phyloP scores from a whole-genome alignment of 495 filamentous ascomycete genomes.

The Pseudomonodictys pantanalensis region DNA sequence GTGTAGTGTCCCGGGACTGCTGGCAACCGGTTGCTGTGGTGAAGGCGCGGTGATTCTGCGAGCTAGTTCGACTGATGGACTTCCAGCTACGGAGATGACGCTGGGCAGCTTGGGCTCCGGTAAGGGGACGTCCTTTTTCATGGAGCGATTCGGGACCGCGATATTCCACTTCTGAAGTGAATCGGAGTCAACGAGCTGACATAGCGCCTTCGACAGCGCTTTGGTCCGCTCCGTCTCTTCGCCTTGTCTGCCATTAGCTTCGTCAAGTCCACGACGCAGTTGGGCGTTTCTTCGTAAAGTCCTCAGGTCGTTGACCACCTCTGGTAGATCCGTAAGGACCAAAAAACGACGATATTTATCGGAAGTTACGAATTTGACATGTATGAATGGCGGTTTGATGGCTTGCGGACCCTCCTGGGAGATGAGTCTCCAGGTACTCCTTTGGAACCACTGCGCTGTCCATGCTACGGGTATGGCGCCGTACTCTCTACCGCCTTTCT shows the following conservation, averaged over 20 bases:
- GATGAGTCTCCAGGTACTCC: slow-evolving; percentile 23
- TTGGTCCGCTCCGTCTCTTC: neutral
- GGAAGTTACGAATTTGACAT: slow-evolving; percentile 4
- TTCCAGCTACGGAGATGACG: neutral
- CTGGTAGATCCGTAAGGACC: neutral
- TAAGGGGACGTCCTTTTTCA: no score
- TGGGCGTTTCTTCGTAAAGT: no score
- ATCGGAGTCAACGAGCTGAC: neutral
- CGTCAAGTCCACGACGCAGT: neutral
- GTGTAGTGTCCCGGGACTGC: no score
- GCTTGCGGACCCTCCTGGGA: slow-evolving; percentile 11
- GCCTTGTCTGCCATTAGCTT: neutral
- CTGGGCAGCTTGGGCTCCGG: neutral
- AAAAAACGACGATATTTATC: neutral
- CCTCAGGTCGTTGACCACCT: slow-evolving; percentile 3
- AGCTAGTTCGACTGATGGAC: no score
- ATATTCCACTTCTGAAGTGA: neutral
- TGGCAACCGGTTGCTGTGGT: no score
- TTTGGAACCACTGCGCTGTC: slow-evolving; percentile 28
- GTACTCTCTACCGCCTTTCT: slow-evolving; percentile 17
- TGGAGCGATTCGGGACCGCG: neutral
- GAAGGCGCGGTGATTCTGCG: no score
- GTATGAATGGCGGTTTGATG: slow-evolving; percentile 7
- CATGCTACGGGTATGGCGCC: slow-evolving; percentile 17
- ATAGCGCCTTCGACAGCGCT: neutral